These are phyloP conservation scores for Amanita rimosa DNA, from an alignment of 768 basidiomycete genomes.

Conservation along the genomic window DNA sequence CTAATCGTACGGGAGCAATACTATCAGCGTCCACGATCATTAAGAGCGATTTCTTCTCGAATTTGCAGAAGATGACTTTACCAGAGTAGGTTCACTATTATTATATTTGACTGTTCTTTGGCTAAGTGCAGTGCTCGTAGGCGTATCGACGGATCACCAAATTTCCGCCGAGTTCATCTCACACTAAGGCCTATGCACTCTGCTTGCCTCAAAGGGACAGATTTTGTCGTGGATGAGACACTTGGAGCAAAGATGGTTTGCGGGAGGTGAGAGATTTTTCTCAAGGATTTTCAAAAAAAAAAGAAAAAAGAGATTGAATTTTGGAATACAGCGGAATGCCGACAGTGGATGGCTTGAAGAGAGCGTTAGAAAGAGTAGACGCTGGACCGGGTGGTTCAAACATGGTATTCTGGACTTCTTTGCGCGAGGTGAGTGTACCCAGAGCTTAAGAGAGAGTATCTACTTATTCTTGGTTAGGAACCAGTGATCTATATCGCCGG, in stretches of 20 bases:
- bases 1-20: conserved; percentile 74
- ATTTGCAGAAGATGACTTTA: conserved; percentile 92
- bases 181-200: conserved; percentile 28
- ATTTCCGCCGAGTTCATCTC: conserved; percentile 79
- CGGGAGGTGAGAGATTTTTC: conserved; percentile 45
- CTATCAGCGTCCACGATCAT: conserved; percentile 87
- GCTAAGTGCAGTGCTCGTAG: conserved; percentile 20
- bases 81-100: conserved; percentile 54
- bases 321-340: conserved; percentile 76
- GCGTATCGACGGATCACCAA: conserved; percentile 89
- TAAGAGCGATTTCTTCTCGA: conserved; percentile 92
- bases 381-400: conserved; percentile 72
- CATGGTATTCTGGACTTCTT: conserved; percentile 85
- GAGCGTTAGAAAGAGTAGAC: conserved; percentile 67
- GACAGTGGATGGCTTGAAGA: conserved; percentile 75
- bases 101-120: background rate
- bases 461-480: conserved; percentile 38
- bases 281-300: conserved; percentile 1
- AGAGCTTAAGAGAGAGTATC: background rate
- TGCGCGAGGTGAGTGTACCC: conserved; percentile 61
- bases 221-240: conserved; percentile 25
- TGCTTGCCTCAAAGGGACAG: conserved; percentile 18
- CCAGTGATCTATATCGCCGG: conserved; percentile 88
- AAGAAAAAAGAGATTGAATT: conserved; percentile 9
- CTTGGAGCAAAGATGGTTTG: conserved; percentile 54